Evolutionary conservation across 805 yeast species (phyloP).

Genomic region (Candida ovalis): DNA sequence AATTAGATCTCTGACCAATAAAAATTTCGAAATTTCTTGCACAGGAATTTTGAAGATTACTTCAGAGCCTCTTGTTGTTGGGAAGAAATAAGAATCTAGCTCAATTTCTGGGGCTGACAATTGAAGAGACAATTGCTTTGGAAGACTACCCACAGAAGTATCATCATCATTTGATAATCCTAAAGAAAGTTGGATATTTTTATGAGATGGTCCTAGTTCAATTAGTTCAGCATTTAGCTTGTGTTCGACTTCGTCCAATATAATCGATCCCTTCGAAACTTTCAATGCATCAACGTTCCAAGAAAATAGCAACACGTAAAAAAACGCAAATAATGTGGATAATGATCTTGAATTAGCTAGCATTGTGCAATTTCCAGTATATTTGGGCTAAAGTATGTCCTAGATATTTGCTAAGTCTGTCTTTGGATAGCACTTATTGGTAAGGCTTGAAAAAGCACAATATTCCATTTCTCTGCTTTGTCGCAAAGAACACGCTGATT

Average conservation of each 20-base stretch:
- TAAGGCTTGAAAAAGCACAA: too few relatives aligned
- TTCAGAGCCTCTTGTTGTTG: constrained; percentile 14
- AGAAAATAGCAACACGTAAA: neutral
- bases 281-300: neutral
- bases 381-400: too few relatives aligned
- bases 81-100: constrained; percentile 20
- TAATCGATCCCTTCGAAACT: constrained; percentile 6
- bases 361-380: too few relatives aligned
- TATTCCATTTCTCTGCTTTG: too few relatives aligned
- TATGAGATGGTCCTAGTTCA: constrained; percentile 5
- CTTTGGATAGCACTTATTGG: too few relatives aligned
- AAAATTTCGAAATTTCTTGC: constrained; percentile 20
- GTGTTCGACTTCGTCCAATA: constrained; percentile 8
- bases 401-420: too few relatives aligned
- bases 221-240: constrained; percentile 5
- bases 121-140: constrained; percentile 26
- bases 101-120: constrained; percentile 11
- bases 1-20: constrained; percentile 18
- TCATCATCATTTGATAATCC: constrained; percentile 11
- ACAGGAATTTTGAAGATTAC: constrained; percentile 16
- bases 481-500: too few relatives aligned
- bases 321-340: neutral
- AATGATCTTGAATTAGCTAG: neutral
- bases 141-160: constrained; percentile 4
- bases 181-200: constrained; percentile 14